Evolutionary conservation across 495 filamentous ascomycete genomes (phyloP), one percentile per base, ranked within the genome.

Genomic region (Saxophila tyrrhenica): DNA sequence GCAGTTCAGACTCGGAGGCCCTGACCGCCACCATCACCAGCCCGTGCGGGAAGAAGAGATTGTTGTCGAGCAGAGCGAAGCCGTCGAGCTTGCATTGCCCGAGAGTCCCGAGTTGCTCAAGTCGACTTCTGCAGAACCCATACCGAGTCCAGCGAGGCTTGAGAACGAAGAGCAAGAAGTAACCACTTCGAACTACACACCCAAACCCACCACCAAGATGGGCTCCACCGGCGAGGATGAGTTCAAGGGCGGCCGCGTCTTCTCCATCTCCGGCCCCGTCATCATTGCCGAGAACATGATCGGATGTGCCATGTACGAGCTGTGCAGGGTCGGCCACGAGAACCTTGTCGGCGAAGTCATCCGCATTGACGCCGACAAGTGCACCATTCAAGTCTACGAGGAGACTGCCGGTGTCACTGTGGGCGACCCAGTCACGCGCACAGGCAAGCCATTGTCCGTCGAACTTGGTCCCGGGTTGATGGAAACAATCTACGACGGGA

Each of bases 401-500:
- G 92, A 98, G 72, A 98, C 92, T 90, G 94, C 89, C 74, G 92
- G 92, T 70, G 82, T 98, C 60, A 95, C 84, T 46, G 91, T 98
- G 64, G 92, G 94, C 62, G 92, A 98, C 65, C 92, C 92, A 44
- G 94, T 98, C 51, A 52, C 74, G 29, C 79, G 89, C 58, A 94
- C 92, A 16, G 87, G 89, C 64, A 95, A 95, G 77, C 94, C 92
- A 54, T 77, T 99, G 2, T 94, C 90, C 46, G 92, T 99, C 67
- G 94, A 99, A 71, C 82, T 97, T 51, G 92, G 92, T 24, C 92
- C 92, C 59, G 92, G 94, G 64, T 72, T 99, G 72, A 87, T 98
- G 81, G 90, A 97, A 74, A 98, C 94, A 50, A 98, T 98, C 67
- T 98, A 98, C 74, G 94, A 99, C 67, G 92, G 92, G 67, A 97